Percentiles rank a stretch among this genome's conserved stretches.
These are phyloP conservation scores for Dillenia turbinata DNA, from an alignment of 164 flowering plant genomes.

Conservation along the genomic window DNA sequence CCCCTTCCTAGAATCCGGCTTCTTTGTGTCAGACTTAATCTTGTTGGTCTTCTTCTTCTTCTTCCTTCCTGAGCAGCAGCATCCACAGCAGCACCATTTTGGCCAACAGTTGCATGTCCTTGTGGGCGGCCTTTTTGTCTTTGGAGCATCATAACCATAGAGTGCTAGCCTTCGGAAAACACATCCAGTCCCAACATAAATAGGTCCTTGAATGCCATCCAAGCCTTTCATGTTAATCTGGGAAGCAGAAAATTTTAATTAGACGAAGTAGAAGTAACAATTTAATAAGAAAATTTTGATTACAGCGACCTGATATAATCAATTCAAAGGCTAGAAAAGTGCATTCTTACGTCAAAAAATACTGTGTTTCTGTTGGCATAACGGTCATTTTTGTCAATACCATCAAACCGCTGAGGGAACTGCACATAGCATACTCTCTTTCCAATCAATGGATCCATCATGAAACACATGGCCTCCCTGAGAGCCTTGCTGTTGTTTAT, in stretches of 20 bases:
- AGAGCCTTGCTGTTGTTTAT: slow-evolving; percentile 72
- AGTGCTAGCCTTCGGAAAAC: slow-evolving; percentile 69
- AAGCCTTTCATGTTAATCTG: slow-evolving; percentile 81
- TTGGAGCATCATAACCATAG: slow-evolving; percentile 65
- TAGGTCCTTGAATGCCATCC: slow-evolving; percentile 87
- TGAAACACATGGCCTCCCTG: slow-evolving; percentile 70
- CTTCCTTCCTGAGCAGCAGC: slow-evolving; percentile 37
- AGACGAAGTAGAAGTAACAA: not conserved
- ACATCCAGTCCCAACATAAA: slow-evolving; percentile 78
- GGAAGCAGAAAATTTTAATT: not conserved
- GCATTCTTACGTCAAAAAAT: slow-evolving; percentile 62
- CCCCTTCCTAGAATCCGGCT: slow-evolving; percentile 23
- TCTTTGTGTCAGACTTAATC: slow-evolving; percentile 42
- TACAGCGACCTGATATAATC: not conserved
- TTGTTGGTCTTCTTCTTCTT: slow-evolving; percentile 39
- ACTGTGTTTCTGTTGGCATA: slow-evolving; percentile 60
- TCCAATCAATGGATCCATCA: slow-evolving; percentile 65
- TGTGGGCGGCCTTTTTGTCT: slow-evolving; percentile 40
- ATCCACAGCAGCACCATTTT: slow-evolving; percentile 53
- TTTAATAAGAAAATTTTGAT: too few species aligned
- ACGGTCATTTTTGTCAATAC: slow-evolving; percentile 54
- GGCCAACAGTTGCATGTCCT: slow-evolving; percentile 67
- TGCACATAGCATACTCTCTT: slow-evolving; percentile 66
- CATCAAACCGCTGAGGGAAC: slow-evolving; percentile 67
- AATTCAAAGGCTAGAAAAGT: not conserved